Evolutionary conservation across 2,329 filamentous ascomycete species (phyloP), one percentile per base, ranked within the genome.

Genomic region (Pyricularia grisea): DNA sequence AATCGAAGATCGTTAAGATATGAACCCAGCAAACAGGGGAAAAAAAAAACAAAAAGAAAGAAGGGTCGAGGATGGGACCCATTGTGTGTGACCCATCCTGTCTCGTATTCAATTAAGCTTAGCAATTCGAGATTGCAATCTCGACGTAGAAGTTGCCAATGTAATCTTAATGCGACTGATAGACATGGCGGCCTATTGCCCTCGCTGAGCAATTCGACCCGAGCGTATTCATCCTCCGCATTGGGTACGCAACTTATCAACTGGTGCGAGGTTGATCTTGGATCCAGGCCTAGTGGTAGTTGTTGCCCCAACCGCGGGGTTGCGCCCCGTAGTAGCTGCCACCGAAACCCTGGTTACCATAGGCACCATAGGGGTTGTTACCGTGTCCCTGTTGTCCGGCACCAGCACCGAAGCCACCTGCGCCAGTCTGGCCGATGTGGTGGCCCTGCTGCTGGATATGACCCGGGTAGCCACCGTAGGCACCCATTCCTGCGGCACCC

Each of bases 291-390:
- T 75, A 76, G 70, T 78, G 75, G 81, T 88, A 88, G 82, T 88
- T 88, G 73, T 81, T 82, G 73, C 86, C 85, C 85, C 85, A 88
- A 74, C 85, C 85, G 72, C 84, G 82, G 71, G 82, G 82, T 73
- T 81, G 79, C 72, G 83, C 78, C 69, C 75, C 80, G 75, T 85
- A 85, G 78, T 83, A 84, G 72, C 78, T 81, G 71, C 79, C 80
- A 71, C 81, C 80, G 69, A 84, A 85, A 67, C 80, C 81, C 73
- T 81, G 80, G 72, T 82, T 77, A 68, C 76, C 81, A 75, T 85
- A 85, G 77, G 77, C 80, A 69, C 80, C 80, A 71, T 88, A 88
- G 17, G 83, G 83, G 73, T 78, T 83, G 77, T 80, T 86, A 71
- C 84, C 83, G 76, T 87, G 85, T 72, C 80, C 84, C 73, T 82